These are phyloP conservation scores for Botrytis cinerea DNA, from an alignment of 2,329 filamentous ascomycete genomes.

Conservation along the genomic window DNA sequence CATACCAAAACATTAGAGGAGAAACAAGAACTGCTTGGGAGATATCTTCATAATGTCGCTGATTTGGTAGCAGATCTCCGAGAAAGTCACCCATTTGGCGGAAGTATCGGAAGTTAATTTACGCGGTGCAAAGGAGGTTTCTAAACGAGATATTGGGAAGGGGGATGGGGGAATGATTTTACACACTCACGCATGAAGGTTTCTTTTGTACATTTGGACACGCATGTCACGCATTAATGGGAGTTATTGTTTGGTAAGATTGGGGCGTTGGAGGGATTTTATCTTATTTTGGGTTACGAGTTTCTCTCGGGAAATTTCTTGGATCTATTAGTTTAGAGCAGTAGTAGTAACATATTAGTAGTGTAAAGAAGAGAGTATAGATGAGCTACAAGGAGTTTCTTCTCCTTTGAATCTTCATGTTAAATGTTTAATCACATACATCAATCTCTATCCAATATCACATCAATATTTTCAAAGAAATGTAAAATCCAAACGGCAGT, in stretches of 20 bases:
- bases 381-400: fast-evolving
- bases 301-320: background rate
- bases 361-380: background rate
- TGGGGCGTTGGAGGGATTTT: background rate
- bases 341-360: background rate
- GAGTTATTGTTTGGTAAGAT: constrained; percentile 2
- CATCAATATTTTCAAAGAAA: too few relatives aligned
- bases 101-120: constrained; percentile 50
- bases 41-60: constrained; percentile 62
- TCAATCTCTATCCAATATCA: background rate
- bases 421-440: too few relatives aligned
- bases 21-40: constrained; percentile 65
- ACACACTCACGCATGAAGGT: background rate
- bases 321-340: background rate
- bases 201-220: constrained; percentile 2
- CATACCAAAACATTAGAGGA: constrained; percentile 61
- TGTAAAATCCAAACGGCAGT: background rate
- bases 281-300: background rate
- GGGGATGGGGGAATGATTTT: background rate
- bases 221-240: constrained; percentile 18
- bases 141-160: background rate
- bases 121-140: background rate
- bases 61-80: constrained; percentile 72
- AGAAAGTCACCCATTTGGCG: constrained; percentile 73
- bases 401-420: background rate